Percentiles rank a stretch among this genome's conserved stretches.
phyloP scores from a whole-genome alignment of 495 filamentous ascomycete species.

The Astrocystis sublimbata region DNA sequence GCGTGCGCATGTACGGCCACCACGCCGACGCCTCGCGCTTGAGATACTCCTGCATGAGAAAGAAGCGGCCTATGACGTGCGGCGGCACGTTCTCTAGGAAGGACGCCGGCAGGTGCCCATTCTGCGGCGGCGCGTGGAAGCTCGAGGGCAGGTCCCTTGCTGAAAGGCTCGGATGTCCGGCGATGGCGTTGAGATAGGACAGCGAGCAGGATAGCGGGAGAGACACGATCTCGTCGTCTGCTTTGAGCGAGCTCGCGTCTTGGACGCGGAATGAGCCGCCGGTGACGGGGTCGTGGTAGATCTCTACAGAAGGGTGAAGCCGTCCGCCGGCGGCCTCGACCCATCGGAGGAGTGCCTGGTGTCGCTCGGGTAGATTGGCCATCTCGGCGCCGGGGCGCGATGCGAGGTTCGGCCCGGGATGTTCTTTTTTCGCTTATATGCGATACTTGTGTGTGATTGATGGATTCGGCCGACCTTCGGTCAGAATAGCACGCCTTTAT shows the following conservation, averaged over 20 bases:
- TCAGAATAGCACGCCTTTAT: not conserved
- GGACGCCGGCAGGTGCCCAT: conserved; percentile 33
- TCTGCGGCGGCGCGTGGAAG: not conserved
- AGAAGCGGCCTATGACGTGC: conserved; percentile 50
- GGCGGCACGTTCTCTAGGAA: conserved; percentile 43
- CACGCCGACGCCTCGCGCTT: conserved; percentile 48
- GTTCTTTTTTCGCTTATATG: no score
- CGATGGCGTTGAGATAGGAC: conserved; percentile 48
- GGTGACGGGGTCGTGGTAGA: conserved; percentile 46
- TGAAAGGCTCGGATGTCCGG: conserved; percentile 29
- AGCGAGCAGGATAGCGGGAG: conserved; percentile 43
- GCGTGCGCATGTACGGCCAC: conserved; percentile 51
- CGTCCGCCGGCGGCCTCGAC: conserved; percentile 36
- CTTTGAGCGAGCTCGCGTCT: conserved; percentile 14
- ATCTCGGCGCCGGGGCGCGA: conserved; percentile 15
- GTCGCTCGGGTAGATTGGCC: conserved; percentile 26
- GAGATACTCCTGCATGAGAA: conserved; percentile 50
- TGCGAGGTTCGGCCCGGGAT: not conserved
- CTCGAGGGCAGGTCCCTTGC: conserved; percentile 13
- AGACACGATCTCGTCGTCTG: conserved; percentile 38
- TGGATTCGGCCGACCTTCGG: not conserved
- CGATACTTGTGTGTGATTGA: no score
- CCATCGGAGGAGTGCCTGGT: conserved; percentile 36
- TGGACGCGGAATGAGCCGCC: conserved; percentile 47
- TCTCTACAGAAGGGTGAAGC: conserved; percentile 45